phyloP scores from a whole-genome alignment of 1,284 basidiomycete species.

The Somion occarium region DNA sequence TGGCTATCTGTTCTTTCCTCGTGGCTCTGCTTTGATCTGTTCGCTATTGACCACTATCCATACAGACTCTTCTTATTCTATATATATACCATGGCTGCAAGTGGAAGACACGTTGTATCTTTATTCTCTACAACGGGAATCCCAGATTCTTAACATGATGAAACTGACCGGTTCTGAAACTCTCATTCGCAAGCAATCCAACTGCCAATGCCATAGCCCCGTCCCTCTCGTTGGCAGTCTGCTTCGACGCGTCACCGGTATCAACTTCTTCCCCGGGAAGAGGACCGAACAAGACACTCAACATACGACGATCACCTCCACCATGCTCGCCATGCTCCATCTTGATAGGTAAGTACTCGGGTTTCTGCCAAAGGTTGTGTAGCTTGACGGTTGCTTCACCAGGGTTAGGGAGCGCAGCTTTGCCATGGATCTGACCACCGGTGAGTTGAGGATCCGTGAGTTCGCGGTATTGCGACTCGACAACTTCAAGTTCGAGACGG shows the following conservation, averaged over 20 bases:
- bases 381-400: conserved; percentile 42
- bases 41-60: no score
- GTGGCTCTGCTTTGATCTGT: not conserved
- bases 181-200: conserved; percentile 48
- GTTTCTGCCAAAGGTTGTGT: conserved; percentile 42
- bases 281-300: conserved; percentile 47
- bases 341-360: conserved; percentile 37
- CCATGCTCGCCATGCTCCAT: conserved; percentile 45
- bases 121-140: conserved; percentile 5
- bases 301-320: conserved; percentile 47
- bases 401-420: conserved; percentile 39
- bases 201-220: conserved; percentile 49
- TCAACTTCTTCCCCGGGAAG: conserved; percentile 33
- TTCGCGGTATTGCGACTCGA: conserved; percentile 39
- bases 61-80: no score
- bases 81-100: no score
- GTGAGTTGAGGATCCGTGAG: conserved; percentile 27
- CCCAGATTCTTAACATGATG: conserved; percentile 31
- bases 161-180: conserved; percentile 44
- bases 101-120: not conserved
- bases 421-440: conserved; percentile 39
- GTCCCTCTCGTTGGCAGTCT: conserved; percentile 45
- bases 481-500: conserved; percentile 49
- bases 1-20: not conserved
- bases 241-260: conserved; percentile 39